Evolutionary conservation across 73 alveolate genomes (phyloP).

Genomic region (Tetrahymena borealis): DNA sequence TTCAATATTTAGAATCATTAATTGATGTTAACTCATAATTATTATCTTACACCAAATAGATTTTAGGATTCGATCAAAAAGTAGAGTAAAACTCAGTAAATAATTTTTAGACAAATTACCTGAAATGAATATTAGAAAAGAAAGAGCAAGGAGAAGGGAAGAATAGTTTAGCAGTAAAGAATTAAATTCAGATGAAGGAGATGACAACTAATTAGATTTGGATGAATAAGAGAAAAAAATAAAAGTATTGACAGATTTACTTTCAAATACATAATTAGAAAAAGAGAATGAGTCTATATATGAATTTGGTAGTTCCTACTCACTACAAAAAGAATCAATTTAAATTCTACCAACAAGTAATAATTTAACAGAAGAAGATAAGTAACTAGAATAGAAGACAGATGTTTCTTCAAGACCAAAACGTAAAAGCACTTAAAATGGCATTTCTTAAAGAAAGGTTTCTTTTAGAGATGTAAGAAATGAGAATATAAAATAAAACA

Average conservation of each 20-base stretch:
- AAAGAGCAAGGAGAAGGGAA: neutral
- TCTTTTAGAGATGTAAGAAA: neutral
- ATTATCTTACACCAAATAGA: too few species aligned
- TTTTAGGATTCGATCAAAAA: neutral
- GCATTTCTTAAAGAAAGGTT: neutral
- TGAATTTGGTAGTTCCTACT: neutral
- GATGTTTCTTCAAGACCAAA: neutral
- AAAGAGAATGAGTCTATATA: neutral
- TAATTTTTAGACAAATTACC: too few species aligned
- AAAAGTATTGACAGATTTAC: neutral
- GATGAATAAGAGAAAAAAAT: neutral
- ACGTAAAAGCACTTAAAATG: neutral
- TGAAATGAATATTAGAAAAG: neutral
- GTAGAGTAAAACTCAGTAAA: neutral
- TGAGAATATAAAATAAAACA: neutral
- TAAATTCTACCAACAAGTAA: neutral
- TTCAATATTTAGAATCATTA: too few species aligned
- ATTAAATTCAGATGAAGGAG: neutral
- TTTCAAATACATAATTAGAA: neutral
- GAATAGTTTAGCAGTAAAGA: neutral
- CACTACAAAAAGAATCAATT: neutral
- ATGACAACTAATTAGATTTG: neutral
- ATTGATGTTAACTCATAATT: too few species aligned
- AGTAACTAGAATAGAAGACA: neutral
- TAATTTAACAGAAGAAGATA: neutral